A percentile compares a stretch with the other conserved stretches of the same genome.
phyloP scores from a whole-genome alignment of 768 basidiomycete genomes.

The Pleurotus cornucopiae region DNA sequence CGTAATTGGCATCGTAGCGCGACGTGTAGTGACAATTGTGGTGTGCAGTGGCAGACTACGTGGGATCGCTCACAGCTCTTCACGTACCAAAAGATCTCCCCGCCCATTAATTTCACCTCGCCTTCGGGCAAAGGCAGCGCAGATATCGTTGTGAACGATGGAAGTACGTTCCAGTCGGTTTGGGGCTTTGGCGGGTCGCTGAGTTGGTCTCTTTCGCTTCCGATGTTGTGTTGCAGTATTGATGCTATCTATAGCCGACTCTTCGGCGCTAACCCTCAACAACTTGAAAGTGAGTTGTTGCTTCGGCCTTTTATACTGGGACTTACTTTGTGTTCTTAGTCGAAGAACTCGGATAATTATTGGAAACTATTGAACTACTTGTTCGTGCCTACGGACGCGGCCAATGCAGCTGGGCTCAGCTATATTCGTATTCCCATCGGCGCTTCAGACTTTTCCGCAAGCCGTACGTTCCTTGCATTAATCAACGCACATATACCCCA shows the following conservation, averaged over 20 bases:
- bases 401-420: conserved; percentile 61
- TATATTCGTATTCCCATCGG: conserved; percentile 70
- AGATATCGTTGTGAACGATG: conserved; percentile 60
- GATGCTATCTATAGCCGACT: conserved; percentile 49
- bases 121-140: conserved; percentile 55
- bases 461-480: conserved; percentile 27
- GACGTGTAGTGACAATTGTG: background rate
- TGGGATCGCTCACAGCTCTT: conserved; percentile 50
- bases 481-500: background rate
- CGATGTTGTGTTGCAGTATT: background rate
- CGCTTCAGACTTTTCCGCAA: conserved; percentile 68
- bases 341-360: conserved; percentile 50
- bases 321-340: conserved; percentile 23
- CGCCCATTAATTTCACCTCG: conserved; percentile 52
- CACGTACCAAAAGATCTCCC: conserved; percentile 38
- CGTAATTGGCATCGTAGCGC: conserved; percentile 1
- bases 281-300: conserved; percentile 54
- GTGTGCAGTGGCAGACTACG: conserved; percentile 53
- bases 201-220: conserved; percentile 33
- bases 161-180: conserved; percentile 52
- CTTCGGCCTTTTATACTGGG: background rate
- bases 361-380: conserved; percentile 53
- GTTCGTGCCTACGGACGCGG: conserved; percentile 59
- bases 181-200: conserved; percentile 65
- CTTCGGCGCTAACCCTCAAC: conserved; percentile 56